These are phyloP conservation scores for Blepharisma japonicum DNA, from an alignment of 73 alveolate species.

Conservation along the genomic window DNA sequence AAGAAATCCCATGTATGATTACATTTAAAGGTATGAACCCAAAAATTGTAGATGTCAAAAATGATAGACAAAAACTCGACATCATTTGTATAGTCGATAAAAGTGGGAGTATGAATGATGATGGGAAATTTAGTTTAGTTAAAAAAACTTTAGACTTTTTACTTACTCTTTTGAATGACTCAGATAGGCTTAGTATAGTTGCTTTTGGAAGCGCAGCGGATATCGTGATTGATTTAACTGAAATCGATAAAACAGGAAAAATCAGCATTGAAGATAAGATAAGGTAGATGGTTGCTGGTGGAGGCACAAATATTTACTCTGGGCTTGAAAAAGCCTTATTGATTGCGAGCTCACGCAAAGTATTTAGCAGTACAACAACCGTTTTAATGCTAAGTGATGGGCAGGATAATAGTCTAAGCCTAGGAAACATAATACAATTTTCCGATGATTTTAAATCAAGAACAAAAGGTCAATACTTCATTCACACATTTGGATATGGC, in stretches of 20 bases:
- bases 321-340: constrained; percentile 64
- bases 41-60: too few species aligned
- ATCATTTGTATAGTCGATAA: constrained; percentile 63
- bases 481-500: constrained; percentile 28
- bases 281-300: constrained; percentile 43
- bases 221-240: constrained; percentile 44
- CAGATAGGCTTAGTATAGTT: constrained; percentile 60
- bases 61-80: constrained; percentile 32
- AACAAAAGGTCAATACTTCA: constrained; percentile 21
- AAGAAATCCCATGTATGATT: constrained; percentile 10
- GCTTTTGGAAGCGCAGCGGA: constrained; percentile 45
- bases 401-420: constrained; percentile 42
- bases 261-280: constrained; percentile 32
- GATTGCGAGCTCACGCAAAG: constrained; percentile 40
- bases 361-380: constrained; percentile 43
- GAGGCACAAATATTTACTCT: constrained; percentile 64
- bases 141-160: constrained; percentile 49
- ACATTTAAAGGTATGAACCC: background rate
- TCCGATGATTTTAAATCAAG: background rate
- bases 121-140: constrained; percentile 44
- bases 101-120: constrained; percentile 66
- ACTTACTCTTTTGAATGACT: constrained; percentile 45
- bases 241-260: constrained; percentile 40
- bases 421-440: background rate
- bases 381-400: constrained; percentile 76